Conservation (phyloP, 495 filamentous ascomycete species). For the Astrothelium subdiscretum region DNA sequence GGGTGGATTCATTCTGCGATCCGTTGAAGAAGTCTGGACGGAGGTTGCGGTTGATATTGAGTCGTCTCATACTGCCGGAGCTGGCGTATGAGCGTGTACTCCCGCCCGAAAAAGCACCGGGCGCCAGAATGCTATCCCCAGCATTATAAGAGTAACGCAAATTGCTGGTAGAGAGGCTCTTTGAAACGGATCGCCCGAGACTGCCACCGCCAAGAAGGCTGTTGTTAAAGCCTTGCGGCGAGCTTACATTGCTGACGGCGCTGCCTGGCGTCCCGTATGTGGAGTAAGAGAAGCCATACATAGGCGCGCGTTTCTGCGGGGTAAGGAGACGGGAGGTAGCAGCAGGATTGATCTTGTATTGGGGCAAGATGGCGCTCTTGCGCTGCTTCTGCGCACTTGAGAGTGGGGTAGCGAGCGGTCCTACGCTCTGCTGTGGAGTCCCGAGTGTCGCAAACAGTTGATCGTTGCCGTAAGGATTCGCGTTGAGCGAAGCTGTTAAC, state of each 20-base stretch:
- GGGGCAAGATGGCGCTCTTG: constrained; percentile 65
- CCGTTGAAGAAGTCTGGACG: constrained; percentile 58
- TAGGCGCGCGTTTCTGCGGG: constrained; percentile 58
- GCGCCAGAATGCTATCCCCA: constrained; percentile 72
- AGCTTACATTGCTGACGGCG: constrained; percentile 52
- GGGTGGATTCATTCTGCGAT: constrained; percentile 20
- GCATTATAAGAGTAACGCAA: constrained; percentile 56
- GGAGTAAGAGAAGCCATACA: constrained; percentile 83
- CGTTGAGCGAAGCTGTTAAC: constrained; percentile 63
- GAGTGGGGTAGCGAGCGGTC: constrained; percentile 82
- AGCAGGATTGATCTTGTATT: constrained; percentile 77
- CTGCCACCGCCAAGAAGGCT: constrained; percentile 54
- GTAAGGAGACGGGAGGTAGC: constrained; percentile 68
- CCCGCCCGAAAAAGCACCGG: constrained; percentile 71
- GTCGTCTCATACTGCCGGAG: constrained; percentile 66
- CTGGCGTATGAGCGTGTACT: constrained; percentile 28
- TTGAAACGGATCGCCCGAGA: constrained; percentile 42
- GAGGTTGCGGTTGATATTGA: constrained; percentile 80
- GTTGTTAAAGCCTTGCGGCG: constrained; percentile 52
- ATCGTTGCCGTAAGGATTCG: constrained; percentile 71
- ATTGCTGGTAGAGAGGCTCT: constrained; percentile 58
- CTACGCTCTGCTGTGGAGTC: constrained; percentile 52
- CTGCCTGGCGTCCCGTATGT: constrained; percentile 74
- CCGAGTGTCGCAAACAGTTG: constrained; percentile 65
- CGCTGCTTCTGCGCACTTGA: constrained; percentile 57